Conservation (phyloP, 2,329 filamentous ascomycete genomes). For the Incumbomyces delicatus region DNA sequence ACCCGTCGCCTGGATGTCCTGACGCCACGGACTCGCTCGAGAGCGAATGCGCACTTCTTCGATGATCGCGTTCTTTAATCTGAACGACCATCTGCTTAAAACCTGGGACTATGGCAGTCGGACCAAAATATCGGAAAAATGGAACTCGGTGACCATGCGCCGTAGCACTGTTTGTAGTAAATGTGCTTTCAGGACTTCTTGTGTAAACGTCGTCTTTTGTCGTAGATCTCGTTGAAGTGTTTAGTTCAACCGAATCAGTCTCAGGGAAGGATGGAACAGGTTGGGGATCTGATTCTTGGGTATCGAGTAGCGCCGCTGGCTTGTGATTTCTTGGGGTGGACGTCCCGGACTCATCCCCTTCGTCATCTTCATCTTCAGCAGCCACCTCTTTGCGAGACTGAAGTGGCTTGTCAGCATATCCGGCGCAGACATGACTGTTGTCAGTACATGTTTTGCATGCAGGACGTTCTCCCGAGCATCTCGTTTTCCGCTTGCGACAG, state of each 20-base stretch:
- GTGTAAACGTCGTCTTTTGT: not conserved
- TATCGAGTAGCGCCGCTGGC: too few relatives aligned
- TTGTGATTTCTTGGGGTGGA: too few relatives aligned
- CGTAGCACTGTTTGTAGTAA: conserved; percentile 23
- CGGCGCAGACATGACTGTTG: conserved; percentile 59
- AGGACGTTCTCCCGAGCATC: conserved; percentile 65
- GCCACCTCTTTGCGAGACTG: conserved; percentile 8
- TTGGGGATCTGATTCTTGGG: too few relatives aligned
- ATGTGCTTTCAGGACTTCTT: conserved; percentile 26
- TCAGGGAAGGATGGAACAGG: too few relatives aligned
- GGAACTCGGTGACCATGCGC: conserved; percentile 58
- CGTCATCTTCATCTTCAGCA: conserved; percentile 14
- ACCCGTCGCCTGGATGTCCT: conserved; percentile 5
- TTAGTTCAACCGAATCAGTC: too few relatives aligned
- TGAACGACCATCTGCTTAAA: conserved; percentile 76
- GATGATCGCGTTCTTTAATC: conserved; percentile 13
- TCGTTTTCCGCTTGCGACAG: conserved; percentile 65
- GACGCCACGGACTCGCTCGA: conserved; percentile 13
- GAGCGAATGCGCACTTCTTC: conserved; percentile 7
- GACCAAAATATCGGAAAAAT: conserved; percentile 84
- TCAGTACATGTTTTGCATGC: conserved; percentile 63
- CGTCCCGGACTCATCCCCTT: conserved; percentile 7
- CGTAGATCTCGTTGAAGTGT: too few relatives aligned
- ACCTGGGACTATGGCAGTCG: conserved; percentile 80
- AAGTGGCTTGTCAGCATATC: conserved; percentile 46